Percentiles rank a stretch among this genome's conserved stretches.
Conservation (phyloP, 2,329 filamentous ascomycete species). For the Microdochium bolleyi region DNA sequence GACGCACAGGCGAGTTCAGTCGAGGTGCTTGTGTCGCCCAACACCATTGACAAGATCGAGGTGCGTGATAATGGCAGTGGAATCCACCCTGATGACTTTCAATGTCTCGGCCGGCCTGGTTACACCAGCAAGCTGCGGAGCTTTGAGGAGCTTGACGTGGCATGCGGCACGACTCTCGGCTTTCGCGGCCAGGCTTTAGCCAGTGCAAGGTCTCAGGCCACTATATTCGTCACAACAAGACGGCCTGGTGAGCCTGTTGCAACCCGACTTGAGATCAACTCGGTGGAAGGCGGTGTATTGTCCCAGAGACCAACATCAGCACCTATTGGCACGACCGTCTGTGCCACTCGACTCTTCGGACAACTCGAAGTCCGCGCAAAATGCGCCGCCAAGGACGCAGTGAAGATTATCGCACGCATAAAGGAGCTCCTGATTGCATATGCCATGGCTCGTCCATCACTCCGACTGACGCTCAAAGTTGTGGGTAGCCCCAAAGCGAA, state of each 20-base stretch:
- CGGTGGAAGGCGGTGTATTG: conserved; percentile 29
- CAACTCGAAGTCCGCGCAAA: conserved; percentile 56
- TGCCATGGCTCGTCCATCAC: conserved; percentile 55
- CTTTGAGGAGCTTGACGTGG: conserved; percentile 51
- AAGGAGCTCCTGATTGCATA: conserved; percentile 56
- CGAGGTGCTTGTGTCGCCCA: conserved; percentile 54
- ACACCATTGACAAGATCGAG: conserved; percentile 62
- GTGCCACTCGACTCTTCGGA: conserved; percentile 50
- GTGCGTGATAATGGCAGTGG: conserved; percentile 69
- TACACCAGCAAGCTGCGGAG: conserved; percentile 66
- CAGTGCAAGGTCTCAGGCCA: conserved; percentile 51
- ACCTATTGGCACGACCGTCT: conserved; percentile 62
- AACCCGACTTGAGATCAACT: conserved; percentile 33
- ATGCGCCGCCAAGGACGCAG: conserved; percentile 45
- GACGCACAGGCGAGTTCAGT: conserved; percentile 63
- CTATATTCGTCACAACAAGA: conserved; percentile 55
- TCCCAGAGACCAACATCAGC: conserved; percentile 33
- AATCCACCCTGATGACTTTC: conserved; percentile 54
- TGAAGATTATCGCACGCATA: conserved; percentile 48
- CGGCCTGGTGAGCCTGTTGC: conserved; percentile 54
- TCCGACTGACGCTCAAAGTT: conserved; percentile 54
- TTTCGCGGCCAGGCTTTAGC: conserved; percentile 71
- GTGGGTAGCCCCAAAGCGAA: conserved; percentile 40
- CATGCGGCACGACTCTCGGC: conserved; percentile 56
- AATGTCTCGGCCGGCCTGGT: conserved; percentile 53